Base-by-base conservation (phyloP, 441 rosid species). In the Theobroma grandiflorum region DNA sequence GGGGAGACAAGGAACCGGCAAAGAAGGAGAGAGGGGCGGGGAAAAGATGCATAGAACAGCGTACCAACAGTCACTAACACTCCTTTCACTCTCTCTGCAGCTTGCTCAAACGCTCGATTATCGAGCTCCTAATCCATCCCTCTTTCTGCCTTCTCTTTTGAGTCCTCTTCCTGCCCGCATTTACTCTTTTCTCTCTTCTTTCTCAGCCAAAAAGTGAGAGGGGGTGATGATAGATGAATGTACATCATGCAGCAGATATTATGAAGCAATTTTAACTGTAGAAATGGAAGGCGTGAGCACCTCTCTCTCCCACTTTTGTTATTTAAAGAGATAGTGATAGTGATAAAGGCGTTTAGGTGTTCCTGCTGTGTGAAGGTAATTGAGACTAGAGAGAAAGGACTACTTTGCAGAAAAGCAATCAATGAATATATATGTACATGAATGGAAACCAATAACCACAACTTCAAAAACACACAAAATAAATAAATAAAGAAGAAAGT, bases 1-100 rank as follows among this genome's bases (percentile, higher is more conserved):
- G 42, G 81, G 86, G 85, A 79, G 92, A 86, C 90, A 86, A 76
- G 71, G 59, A 35, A 82, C 69, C 87, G 78, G 85, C 72, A 78
- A 80, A 83, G 77, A 53, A 82, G 88, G 83, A 78, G 67, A 75
- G 42, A 47, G 26, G 70, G 50, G 2, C 8, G 33, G 22, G 63
- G 52, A 40, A 71, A 78, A 78, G 77, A 77, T 82, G 78, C 83
- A 81, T 80, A 58, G 81, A 72, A 79, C 43, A 47, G 82, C 67
- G 83, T 83, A 82, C 78, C 74, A 77, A 74, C 64, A 58, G 73
- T 79, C 81, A 82, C 74, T 49, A 8, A 37, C 49, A 50, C 75
- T 63, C 42, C 78, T 63, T 75, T 65, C 75, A 57, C 65, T 73
- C 64, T 57, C 63, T 53, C 53, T 38, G 76, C 76, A 72, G 49